Evolutionary conservation across 179 eudicot genomes (phyloP).

Genomic region (Drosera spatulata): DNA sequence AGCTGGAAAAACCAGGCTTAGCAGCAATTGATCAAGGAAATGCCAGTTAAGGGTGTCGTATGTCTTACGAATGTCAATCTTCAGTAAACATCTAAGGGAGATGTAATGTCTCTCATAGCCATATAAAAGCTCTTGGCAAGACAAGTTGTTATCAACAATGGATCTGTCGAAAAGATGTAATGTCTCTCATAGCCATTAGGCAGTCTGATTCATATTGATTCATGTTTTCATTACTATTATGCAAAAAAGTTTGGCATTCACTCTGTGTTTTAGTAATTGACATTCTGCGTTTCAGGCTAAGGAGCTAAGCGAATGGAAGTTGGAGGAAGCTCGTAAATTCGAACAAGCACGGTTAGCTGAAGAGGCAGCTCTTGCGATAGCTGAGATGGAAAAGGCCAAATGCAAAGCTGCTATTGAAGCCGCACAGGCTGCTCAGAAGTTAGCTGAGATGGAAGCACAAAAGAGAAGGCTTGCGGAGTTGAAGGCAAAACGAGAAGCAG

Average conservation of each 20-base stretch:
- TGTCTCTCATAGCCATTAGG: too few species aligned
- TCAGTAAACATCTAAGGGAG: not conserved
- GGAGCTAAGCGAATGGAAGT: slow-evolving; percentile 32
- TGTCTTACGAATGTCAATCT: not conserved
- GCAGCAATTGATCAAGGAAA: not conserved
- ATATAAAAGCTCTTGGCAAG: not conserved
- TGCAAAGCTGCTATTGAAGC: slow-evolving; percentile 36
- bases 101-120: too few species aligned
- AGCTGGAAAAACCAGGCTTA: not conserved
- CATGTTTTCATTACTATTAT: too few species aligned
- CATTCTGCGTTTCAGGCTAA: slow-evolving; percentile 16
- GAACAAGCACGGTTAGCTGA: slow-evolving; percentile 19
- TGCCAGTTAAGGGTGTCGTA: not conserved
- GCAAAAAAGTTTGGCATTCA: too few species aligned
- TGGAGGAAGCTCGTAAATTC: slow-evolving; percentile 16
- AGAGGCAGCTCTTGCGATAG: slow-evolving; percentile 19
- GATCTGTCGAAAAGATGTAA: too few species aligned
- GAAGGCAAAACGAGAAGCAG: slow-evolving; percentile 29
- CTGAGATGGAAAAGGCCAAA: slow-evolving; percentile 35
- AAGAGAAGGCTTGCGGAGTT: slow-evolving; percentile 24
- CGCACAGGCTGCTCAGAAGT: slow-evolving; percentile 32
- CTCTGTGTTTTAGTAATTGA: too few species aligned
- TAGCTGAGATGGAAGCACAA: slow-evolving; percentile 32
- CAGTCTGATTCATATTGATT: not conserved
- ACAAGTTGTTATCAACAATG: not conserved